These are phyloP conservation scores for Colletotrichum chrysophilum DNA, from an alignment of 2,329 filamentous ascomycete genomes.

Conservation along the genomic window DNA sequence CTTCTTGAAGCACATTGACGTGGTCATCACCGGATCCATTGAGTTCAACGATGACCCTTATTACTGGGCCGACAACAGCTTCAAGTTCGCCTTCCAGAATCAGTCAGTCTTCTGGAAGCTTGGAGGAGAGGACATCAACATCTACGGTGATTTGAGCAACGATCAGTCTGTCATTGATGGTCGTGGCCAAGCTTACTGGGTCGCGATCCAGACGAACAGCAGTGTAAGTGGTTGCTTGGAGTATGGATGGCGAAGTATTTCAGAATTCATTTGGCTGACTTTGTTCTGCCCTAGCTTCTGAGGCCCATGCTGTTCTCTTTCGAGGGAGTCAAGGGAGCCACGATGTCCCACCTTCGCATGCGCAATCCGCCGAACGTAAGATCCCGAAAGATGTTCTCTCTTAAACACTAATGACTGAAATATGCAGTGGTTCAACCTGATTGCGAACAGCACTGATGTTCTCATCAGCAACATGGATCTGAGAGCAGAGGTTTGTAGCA, in stretches of 20 bases:
- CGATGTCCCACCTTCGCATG: conserved; percentile 38
- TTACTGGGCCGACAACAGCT: conserved; percentile 71
- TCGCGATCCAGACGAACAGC: conserved; percentile 13
- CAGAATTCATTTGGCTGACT: not conserved
- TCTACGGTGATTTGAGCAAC: conserved; percentile 59
- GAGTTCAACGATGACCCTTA: conserved; percentile 69
- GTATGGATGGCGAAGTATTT: not conserved
- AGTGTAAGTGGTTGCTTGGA: not conserved
- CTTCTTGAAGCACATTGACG: conserved; percentile 67
- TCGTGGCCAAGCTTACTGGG: conserved; percentile 57
- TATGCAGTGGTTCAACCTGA: conserved; percentile 53
- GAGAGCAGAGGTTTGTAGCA: conserved; percentile 29
- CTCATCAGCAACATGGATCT: conserved; percentile 69
- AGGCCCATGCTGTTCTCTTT: conserved; percentile 13
- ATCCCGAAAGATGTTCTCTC: fast-evolving
- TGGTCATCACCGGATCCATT: conserved; percentile 60
- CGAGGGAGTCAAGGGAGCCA: conserved; percentile 4
- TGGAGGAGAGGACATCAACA: conserved; percentile 52
- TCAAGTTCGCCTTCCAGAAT: conserved; percentile 70
- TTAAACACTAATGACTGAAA: not conserved
- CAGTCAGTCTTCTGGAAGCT: conserved; percentile 48
- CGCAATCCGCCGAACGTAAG: conserved; percentile 54
- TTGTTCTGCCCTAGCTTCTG: not conserved
- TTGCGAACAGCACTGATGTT: conserved; percentile 69
- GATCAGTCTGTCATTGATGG: conserved; percentile 54